phyloP scores from a whole-genome alignment of 2,329 filamentous ascomycete species.

The Xylariaceae sp. region DNA sequence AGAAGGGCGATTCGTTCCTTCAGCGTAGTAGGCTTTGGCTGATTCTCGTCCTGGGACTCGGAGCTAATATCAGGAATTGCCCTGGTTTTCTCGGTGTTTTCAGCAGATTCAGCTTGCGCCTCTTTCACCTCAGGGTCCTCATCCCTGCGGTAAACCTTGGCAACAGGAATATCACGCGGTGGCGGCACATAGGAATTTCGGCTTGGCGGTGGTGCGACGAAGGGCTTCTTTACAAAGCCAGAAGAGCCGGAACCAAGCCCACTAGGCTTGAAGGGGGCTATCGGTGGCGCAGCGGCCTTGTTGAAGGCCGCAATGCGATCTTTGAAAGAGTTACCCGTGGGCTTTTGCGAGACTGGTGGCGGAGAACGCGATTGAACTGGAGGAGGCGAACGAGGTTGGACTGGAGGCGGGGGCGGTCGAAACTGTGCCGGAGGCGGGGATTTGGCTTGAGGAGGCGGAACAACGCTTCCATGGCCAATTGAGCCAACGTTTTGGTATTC shows the following conservation, averaged over 20 bases:
- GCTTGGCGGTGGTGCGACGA: conserved; percentile 90
- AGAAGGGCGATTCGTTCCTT: conserved; percentile 94
- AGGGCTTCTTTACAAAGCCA: conserved; percentile 91
- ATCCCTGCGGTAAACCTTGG: conserved; percentile 77
- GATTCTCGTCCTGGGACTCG: conserved; percentile 60
- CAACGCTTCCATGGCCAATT: conserved; percentile 37
- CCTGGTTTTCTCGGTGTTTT: conserved; percentile 64
- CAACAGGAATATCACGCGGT: conserved; percentile 60
- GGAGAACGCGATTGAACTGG: conserved; percentile 47
- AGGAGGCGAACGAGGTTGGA: conserved; percentile 32
- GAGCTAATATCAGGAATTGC: conserved; percentile 43
- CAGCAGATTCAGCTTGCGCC: conserved; percentile 58
- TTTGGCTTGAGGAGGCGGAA: conserved; percentile 38
- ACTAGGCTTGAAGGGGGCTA: conserved; percentile 83
- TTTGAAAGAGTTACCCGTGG: conserved; percentile 71
- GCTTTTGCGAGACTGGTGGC: conserved; percentile 69
- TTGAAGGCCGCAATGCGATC: conserved; percentile 98
- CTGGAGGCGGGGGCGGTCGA: conserved; percentile 39
- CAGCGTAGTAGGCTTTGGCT: conserved; percentile 84
- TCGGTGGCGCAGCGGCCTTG: conserved; percentile 74
- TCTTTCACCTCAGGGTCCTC: conserved; percentile 73
- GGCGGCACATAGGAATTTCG: conserved; percentile 85
- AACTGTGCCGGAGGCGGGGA: conserved; percentile 39
- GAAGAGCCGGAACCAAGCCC: conserved; percentile 54
- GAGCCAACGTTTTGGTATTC: conserved; percentile 31